Percentiles rank a stretch among this genome's conserved stretches.
phyloP scores from a whole-genome alignment of 331 rosid species.

The Telfairia occidentalis region DNA sequence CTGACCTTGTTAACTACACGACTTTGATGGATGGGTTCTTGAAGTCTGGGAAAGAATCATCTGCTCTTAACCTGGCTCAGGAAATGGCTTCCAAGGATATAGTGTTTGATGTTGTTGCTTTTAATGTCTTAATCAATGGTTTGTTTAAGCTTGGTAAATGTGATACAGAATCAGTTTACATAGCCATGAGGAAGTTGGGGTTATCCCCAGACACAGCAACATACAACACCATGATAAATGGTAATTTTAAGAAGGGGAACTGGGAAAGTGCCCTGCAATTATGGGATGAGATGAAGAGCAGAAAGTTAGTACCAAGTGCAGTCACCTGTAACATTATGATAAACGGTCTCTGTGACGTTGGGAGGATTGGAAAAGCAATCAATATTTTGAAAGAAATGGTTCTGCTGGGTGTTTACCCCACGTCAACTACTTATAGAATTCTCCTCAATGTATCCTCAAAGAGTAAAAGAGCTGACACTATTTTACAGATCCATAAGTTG shows the following conservation, averaged over 20 bases:
- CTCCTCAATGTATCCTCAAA: slow-evolving; percentile 55
- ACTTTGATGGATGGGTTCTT: slow-evolving; percentile 75
- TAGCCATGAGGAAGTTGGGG: slow-evolving; percentile 56
- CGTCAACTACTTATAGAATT: slow-evolving; percentile 39
- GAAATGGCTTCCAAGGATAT: slow-evolving; percentile 57
- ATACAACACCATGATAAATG: slow-evolving; percentile 58
- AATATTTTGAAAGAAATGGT: slow-evolving; percentile 50
- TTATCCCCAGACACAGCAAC: slow-evolving; percentile 68
- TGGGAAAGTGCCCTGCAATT: slow-evolving; percentile 42
- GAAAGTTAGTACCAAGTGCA: slow-evolving; percentile 42
- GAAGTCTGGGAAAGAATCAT: slow-evolving; percentile 47
- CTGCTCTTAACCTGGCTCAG: slow-evolving; percentile 53
- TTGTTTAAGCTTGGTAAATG: slow-evolving; percentile 59
- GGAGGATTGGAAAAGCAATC: slow-evolving; percentile 46
- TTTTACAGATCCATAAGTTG: slow-evolving; percentile 51
- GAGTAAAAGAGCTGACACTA: slow-evolving; percentile 39
- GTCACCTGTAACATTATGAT: slow-evolving; percentile 51
- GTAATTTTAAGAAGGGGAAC: slow-evolving; percentile 49
- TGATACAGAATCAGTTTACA: slow-evolving; percentile 49
- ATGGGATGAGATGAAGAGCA: slow-evolving; percentile 74
- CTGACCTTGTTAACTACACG: slow-evolving; percentile 62
- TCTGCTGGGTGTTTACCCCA: slow-evolving; percentile 39
- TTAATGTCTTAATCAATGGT: slow-evolving; percentile 69
- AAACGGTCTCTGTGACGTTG: slow-evolving; percentile 51
- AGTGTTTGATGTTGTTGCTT: slow-evolving; percentile 65